Conservation (phyloP, 805 yeast genomes). For the Yamadazyma insecticola region DNA sequence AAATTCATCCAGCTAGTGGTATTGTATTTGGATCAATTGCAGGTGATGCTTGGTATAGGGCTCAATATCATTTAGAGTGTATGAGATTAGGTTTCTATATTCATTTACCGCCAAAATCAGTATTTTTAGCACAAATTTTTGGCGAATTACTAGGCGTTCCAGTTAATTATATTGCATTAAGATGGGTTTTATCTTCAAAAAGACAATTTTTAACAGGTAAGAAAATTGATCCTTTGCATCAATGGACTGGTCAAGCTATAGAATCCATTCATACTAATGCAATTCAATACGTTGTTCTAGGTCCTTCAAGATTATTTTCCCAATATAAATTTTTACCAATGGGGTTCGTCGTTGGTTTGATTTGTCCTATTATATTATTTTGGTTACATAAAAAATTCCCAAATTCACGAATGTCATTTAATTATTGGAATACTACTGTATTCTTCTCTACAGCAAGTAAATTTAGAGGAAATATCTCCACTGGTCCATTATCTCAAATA, state of each 20-base stretch:
- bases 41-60: conserved; percentile 51
- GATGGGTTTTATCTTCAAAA: conserved; percentile 43
- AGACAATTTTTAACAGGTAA: conserved; percentile 31
- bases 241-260: conserved; percentile 48
- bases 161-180: conserved; percentile 43
- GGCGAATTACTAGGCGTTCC: conserved; percentile 54
- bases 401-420: conserved; percentile 14
- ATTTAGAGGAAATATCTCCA: conserved; percentile 47
- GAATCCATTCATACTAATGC: conserved; percentile 43
- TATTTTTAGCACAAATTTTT: conserved; percentile 47
- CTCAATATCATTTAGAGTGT: conserved; percentile 31
- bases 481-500: conserved; percentile 45
- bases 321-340: conserved; percentile 40
- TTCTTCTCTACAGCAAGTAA: conserved; percentile 44
- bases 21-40: conserved; percentile 48
- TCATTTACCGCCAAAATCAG: conserved; percentile 46
- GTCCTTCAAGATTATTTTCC: conserved; percentile 42
- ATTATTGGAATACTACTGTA: conserved; percentile 44
- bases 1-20: conserved; percentile 45
- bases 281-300: conserved; percentile 46
- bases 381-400: conserved; percentile 24
- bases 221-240: conserved; percentile 41
- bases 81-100: conserved; percentile 49
- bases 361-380: conserved; percentile 33
- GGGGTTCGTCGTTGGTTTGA: conserved; percentile 39